These are phyloP conservation scores for Penstemon barbatus DNA, from an alignment of 257 asterid species.

Conservation along the genomic window DNA sequence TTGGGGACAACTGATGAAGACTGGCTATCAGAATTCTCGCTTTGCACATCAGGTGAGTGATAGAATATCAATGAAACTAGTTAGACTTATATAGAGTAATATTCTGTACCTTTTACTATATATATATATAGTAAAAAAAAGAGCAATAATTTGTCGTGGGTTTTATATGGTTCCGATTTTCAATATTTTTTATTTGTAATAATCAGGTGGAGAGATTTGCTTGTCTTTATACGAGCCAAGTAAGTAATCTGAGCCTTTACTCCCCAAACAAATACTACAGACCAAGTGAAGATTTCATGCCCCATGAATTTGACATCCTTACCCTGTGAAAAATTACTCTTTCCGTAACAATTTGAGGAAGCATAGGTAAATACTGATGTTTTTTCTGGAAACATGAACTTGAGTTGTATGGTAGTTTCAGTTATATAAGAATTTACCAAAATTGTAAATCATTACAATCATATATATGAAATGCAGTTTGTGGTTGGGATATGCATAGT, in stretches of 20 bases:
- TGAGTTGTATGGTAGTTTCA: constrained; percentile 24
- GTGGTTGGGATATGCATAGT: not conserved
- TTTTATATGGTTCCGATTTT: not conserved
- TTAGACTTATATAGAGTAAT: not conserved
- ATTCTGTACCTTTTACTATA: too few relatives aligned
- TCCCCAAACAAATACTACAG: constrained; percentile 93
- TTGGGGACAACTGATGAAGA: constrained; percentile 98
- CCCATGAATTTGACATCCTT: constrained; percentile 78
- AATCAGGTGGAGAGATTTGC: constrained; percentile 96
- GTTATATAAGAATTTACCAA: constrained; percentile 15
- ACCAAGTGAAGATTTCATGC: constrained; percentile 96
- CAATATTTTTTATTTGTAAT: not conserved
- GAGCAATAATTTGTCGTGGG: too few relatives aligned
- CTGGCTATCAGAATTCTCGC: constrained; percentile 96
- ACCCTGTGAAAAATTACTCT: constrained; percentile 31
- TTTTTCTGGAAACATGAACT: constrained; percentile 13
- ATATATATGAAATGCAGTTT: constrained; percentile 19
- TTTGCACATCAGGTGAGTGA: constrained; percentile 88
- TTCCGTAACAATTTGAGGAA: constrained; percentile 1
- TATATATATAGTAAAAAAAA: too few relatives aligned
- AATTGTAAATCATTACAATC: constrained; percentile 24
- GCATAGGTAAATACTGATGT: not conserved
- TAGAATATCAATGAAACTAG: not conserved
- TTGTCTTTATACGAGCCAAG: constrained; percentile 90
- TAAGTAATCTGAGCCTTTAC: constrained; percentile 73